Evolutionary conservation across 345 rosid species (phyloP).

Genomic region (Mallotus nudiflorus): DNA sequence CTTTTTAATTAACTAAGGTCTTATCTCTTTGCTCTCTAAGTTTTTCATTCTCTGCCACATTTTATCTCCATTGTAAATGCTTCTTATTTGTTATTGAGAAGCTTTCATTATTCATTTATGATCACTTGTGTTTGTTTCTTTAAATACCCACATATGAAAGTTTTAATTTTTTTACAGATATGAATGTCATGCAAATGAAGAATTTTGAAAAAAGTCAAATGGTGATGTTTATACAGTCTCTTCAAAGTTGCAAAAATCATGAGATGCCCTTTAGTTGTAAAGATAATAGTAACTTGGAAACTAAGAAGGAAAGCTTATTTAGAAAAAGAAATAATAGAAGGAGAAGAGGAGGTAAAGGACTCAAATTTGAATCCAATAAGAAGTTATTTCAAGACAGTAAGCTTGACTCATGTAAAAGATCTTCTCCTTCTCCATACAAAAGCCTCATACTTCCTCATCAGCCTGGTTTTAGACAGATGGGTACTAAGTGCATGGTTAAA

Average conservation of each 20-base stretch:
- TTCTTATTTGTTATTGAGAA: no score
- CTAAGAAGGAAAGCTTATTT: slow-evolving; percentile 1
- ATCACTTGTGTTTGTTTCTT: no score
- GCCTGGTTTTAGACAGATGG: slow-evolving; percentile 37
- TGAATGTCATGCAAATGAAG: slow-evolving; percentile 32
- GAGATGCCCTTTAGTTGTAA: no score
- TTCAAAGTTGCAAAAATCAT: no score
- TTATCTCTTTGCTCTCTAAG: neutral
- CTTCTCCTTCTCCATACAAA: slow-evolving; percentile 25
- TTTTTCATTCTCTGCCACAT: slow-evolving; percentile 18
- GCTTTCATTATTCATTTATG: no score
- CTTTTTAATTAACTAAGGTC: no score
- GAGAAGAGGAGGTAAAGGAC: slow-evolving; percentile 23
- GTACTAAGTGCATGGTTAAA: slow-evolving; percentile 38
- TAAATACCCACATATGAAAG: no score
- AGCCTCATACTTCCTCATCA: slow-evolving; percentile 28
- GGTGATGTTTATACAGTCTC: neutral
- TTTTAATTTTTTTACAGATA: slow-evolving; percentile 13
- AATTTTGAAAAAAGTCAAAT: slow-evolving; percentile 23
- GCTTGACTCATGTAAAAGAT: slow-evolving; percentile 3
- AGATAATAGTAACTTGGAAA: slow-evolving; percentile 8
- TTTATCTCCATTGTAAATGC: slow-evolving; percentile 5
- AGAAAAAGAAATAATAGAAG: slow-evolving; percentile 17
- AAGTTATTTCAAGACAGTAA: slow-evolving; percentile 13
- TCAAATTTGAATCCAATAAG: slow-evolving; percentile 4